Conservation (phyloP, 495 filamentous ascomycete genomes). For the Oidiodendron maius region DNA sequence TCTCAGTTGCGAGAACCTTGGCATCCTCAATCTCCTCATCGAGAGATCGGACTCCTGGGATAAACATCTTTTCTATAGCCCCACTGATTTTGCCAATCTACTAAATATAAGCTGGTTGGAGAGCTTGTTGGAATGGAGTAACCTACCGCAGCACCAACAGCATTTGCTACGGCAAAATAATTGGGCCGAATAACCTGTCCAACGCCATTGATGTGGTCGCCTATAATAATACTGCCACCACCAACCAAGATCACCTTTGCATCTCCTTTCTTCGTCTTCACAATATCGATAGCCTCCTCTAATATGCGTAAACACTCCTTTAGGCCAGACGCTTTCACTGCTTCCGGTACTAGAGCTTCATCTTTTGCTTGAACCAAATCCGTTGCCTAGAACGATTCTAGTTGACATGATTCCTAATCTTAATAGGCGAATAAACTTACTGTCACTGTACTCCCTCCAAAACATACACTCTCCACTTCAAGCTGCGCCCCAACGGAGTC, state of each 20-base stretch:
- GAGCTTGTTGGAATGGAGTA: neutral
- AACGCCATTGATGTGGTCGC: constrained; percentile 26
- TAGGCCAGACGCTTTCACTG: constrained; percentile 16
- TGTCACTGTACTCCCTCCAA: constrained; percentile 46
- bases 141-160: constrained; percentile 22
- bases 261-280: constrained; percentile 42
- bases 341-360: neutral
- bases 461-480: constrained; percentile 32
- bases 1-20: constrained; percentile 25
- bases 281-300: constrained; percentile 42
- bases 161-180: constrained; percentile 20
- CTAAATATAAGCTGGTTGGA: neutral
- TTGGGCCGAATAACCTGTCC: constrained; percentile 31
- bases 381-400: constrained; percentile 13
- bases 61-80: constrained; percentile 17
- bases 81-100: constrained; percentile 20
- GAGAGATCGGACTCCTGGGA: constrained; percentile 11
- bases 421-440: constrained; percentile 33
- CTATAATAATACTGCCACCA: constrained; percentile 34
- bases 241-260: constrained; percentile 43
- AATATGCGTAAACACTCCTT: constrained; percentile 28
- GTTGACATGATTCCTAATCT: too few relatives aligned
- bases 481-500: constrained; percentile 40
- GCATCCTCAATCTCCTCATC: constrained; percentile 28
- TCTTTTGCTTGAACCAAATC: constrained; percentile 13